phyloP scores from a whole-genome alignment of 176 grass and related monocot species.

The Saccharum officinarum region DNA sequence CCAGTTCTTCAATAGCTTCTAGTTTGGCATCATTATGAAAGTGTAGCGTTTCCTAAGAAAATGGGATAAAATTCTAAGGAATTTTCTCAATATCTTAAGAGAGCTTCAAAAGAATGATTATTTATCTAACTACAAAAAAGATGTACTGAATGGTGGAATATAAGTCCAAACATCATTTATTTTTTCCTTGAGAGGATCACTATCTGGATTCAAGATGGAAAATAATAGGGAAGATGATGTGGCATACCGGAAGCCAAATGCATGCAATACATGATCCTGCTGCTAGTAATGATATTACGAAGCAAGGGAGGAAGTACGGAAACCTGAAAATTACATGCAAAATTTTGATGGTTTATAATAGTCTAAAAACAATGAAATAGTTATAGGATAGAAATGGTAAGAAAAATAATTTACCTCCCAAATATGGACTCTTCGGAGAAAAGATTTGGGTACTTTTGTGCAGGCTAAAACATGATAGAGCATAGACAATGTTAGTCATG shows the following conservation, averaged over 20 bases:
- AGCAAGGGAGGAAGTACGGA: conserved; percentile 74
- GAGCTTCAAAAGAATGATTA: background rate
- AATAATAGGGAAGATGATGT: background rate
- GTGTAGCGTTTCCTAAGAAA: conserved; percentile 68
- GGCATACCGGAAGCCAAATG: conserved; percentile 70
- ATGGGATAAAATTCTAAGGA: background rate
- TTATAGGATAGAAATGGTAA: background rate
- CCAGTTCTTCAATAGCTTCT: conserved; percentile 42
- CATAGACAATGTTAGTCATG: conserved; percentile 29
- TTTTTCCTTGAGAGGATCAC: background rate
- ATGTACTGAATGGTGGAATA: background rate
- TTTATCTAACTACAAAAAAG: background rate
- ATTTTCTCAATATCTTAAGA: background rate
- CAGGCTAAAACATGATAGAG: conserved; percentile 50
- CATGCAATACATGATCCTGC: conserved; percentile 51
- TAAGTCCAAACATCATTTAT: background rate
- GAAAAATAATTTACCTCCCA: conserved; percentile 46
- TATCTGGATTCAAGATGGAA: background rate
- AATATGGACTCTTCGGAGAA: conserved; percentile 64
- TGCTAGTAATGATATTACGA: conserved; percentile 64
- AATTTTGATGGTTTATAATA: background rate
- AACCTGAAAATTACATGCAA: conserved; percentile 49
- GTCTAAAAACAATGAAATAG: background rate
- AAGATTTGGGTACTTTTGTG: conserved; percentile 52
- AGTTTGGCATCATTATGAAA: conserved; percentile 53